Evolutionary conservation across 768 basidiomycete species (phyloP), one percentile per base, ranked within the genome.

Genomic region (Pulveroboletus frians): DNA sequence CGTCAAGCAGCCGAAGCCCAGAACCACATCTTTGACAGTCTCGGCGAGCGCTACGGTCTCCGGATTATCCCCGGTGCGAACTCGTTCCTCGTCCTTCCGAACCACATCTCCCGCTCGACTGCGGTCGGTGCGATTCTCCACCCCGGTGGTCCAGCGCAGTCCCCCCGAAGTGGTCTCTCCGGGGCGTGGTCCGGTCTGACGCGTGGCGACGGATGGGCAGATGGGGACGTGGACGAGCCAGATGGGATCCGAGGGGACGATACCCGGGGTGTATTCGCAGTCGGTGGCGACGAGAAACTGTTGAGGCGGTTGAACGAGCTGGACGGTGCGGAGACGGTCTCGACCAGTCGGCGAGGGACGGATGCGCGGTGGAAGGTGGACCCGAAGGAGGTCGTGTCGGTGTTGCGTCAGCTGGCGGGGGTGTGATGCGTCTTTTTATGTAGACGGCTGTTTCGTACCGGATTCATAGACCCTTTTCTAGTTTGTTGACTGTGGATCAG

Each of bases 1-100:
- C 72, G 91, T 18, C 90, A 92, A 62, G 91, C 91, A 1, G 88
- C 88, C 0, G 90, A 92, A 63, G 91, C 91, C 18, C 91, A 92
- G 68, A 93, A 93, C 67, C 91, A 92, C 59, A 88, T 92, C 54
- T 92, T 89, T 61, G 90, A 91, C 64, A 86, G 84, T 56, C 80
- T 90, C 30, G 88, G 88, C 36, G 88, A 91, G 62, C 81, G 85
- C 0, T 91, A 87, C 60, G 85, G 86, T 1, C 70, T 92, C 9
- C 83, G 89, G 20, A 91, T 91, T 60, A 86, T 92, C 43, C 89
- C 89, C 0, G 88, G 87, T 2, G 71, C 77, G 47, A 88, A 83
- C 65, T 79, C 78, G 43, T 92, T 92, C 78, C 80, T 92, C 46
- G 82, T 92, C 26, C 73, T 92, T 4, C 88, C 89, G 3, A 88